phyloP scores from a whole-genome alignment of 306 rosid genomes.

The Cyamopsis tetragonoloba region DNA sequence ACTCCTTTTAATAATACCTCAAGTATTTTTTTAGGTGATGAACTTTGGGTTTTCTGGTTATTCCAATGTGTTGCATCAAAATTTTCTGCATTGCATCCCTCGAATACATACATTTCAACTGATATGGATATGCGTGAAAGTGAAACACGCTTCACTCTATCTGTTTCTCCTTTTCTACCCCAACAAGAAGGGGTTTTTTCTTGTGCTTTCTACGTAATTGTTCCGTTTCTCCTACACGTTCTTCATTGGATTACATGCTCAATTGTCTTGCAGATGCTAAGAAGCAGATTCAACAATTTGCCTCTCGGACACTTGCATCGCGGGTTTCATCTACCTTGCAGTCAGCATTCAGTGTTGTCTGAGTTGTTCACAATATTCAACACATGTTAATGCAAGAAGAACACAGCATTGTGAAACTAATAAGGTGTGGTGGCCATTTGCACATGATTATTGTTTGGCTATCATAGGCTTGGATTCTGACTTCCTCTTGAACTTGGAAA shows the following conservation, averaged over 20 bases:
- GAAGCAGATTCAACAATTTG: constrained; percentile 85
- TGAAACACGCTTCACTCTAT: not conserved
- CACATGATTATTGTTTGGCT: constrained; percentile 31
- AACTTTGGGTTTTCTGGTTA: not conserved
- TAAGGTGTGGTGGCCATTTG: constrained; percentile 8
- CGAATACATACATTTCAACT: not conserved
- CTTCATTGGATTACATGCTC: not conserved
- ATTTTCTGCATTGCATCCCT: not conserved
- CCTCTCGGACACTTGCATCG: constrained; percentile 65
- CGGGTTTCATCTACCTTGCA: constrained; percentile 66
- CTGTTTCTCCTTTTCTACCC: not conserved
- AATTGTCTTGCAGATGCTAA: constrained; percentile 64
- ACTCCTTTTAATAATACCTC: not conserved
- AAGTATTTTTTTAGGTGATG: not conserved
- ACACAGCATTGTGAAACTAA: constrained; percentile 11
- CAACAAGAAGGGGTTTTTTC: not conserved
- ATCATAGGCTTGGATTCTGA: constrained; percentile 13
- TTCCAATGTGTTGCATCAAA: not conserved
- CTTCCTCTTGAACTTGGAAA: not conserved
- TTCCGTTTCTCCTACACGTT: not conserved
- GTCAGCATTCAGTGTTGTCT: constrained; percentile 73
- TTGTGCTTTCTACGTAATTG: not conserved
- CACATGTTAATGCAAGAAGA: not conserved
- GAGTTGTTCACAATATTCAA: constrained; percentile 24
- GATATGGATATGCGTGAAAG: not conserved